Evolutionary conservation across 805 yeast genomes (phyloP), one percentile per base, ranked within the genome.

Genomic region (Sugiyamaella floridensis): DNA sequence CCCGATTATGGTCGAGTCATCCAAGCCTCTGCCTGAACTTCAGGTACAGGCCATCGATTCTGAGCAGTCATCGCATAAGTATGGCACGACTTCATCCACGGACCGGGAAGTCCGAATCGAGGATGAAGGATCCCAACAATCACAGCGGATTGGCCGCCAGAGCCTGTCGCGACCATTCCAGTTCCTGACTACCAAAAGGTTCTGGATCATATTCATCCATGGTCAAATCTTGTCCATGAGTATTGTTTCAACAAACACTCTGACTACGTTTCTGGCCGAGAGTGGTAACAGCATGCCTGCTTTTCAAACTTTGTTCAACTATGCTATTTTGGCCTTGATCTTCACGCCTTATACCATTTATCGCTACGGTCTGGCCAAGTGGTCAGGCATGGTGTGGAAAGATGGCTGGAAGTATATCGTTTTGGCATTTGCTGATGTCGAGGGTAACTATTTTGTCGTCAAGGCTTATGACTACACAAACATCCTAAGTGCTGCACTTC

Each of bases 381-480:
- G 68, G 66, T 56, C 56, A 52, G 48, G 49, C 10, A 45, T 73
- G 48, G 44, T 69, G 15, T 40, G 56, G 22, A 51, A 53, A 19
- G 76, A 73, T 55, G 68, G 75, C 54, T 73, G 77, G 77, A 70
- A 73, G 59, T 73, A 64, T 53, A 70, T 74, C 55, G 43, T 72
- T 16, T 55, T 73, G 43, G 71, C 76, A 2, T 74, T 73, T 60
- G 73, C 73, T 19, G 77, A 73, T 50, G 77, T 73, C 22, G 67
- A 74, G 57, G 77, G 77, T n/a, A 73, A 73, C 64, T 73, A 73
- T 59, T 73, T 74, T 51, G 71, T 73, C 14, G 76, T 72, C 47
- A 67, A 67, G 53, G 77, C 77, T 15, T 73, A 73, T 56, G 65
- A 64, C 51, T 73, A 74, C 61, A 74, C 77, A 18, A 73, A 72